Percentiles rank a stretch among this genome's conserved stretches.
Conservation (phyloP, 352 stramenopile species). For the Halophytophthora batemanensis region DNA sequence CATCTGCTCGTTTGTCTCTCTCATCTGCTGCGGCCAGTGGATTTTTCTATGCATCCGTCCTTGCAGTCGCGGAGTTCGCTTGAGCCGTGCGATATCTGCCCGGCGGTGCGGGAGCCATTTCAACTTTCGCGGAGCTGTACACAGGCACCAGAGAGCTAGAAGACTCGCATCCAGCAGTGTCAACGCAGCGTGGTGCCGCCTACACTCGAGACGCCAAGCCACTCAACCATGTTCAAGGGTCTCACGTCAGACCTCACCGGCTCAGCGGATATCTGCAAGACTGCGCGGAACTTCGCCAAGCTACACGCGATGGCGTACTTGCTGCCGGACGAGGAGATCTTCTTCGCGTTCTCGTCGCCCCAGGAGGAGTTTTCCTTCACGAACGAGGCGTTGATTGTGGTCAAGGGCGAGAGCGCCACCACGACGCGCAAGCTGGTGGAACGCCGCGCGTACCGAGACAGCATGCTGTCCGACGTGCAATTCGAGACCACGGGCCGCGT, state of each 20-base stretch:
- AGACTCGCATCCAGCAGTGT: no score
- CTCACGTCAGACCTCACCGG: constrained; percentile 49
- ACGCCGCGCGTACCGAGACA: constrained; percentile 40
- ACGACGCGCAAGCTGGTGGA: constrained; percentile 44
- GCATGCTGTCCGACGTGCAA: constrained; percentile 24
- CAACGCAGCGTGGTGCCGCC: no score
- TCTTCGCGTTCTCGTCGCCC: constrained; percentile 54
- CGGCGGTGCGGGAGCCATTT: no score
- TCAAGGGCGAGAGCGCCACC: constrained; percentile 33
- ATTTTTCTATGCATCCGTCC: no score
- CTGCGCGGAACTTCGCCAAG: constrained; percentile 25
- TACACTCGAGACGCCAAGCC: no score
- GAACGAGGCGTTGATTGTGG: constrained; percentile 49
- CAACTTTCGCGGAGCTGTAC: no score
- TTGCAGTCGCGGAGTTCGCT: no score
- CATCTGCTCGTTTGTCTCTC: no score
- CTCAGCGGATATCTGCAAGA: constrained; percentile 50
- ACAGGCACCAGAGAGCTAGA: no score
- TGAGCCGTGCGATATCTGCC: no score
- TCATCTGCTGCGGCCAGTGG: no score
- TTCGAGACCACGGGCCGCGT: constrained; percentile 57
- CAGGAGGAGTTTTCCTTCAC: constrained; percentile 68
- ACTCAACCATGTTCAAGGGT: constrained; percentile 49
- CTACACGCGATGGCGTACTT: constrained; percentile 32
- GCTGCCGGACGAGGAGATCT: constrained; percentile 34